Conservation (phyloP, 2,329 filamentous ascomycete species). For the Harringtonia lauricola region DNA sequence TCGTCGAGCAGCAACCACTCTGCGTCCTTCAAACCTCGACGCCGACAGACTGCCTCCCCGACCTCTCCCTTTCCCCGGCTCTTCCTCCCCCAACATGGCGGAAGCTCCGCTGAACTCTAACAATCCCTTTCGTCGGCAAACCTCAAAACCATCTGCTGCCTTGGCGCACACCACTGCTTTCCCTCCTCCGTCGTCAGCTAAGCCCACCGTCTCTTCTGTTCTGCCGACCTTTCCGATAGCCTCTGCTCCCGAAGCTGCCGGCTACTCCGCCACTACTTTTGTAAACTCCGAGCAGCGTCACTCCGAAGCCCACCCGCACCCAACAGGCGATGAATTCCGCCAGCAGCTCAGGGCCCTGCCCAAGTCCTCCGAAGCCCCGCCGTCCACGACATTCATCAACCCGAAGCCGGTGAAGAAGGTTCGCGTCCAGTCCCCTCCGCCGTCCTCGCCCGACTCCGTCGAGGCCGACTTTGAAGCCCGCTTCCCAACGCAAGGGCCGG, state of each 20-base stretch:
- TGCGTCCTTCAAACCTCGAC: not conserved
- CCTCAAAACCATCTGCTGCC: constrained; percentile 7
- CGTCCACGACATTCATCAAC: constrained; percentile 24
- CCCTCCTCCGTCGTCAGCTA: constrained; percentile 10
- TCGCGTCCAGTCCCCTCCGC: constrained; percentile 53
- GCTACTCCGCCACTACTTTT: constrained; percentile 3
- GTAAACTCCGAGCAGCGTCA: constrained; percentile 5
- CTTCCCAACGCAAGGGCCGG: constrained; percentile 18
- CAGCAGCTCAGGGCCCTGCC: constrained; percentile 18
- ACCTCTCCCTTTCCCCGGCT: not conserved
- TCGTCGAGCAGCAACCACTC: not conserved
- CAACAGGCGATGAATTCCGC: constrained; percentile 19
- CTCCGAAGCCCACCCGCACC: constrained; percentile 11
- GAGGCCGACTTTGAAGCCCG: constrained; percentile 19
- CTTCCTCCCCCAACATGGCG: constrained; percentile 19
- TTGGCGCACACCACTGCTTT: not conserved
- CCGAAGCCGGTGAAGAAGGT: constrained; percentile 55
- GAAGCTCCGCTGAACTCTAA: constrained; percentile 28
- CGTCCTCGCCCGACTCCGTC: constrained; percentile 44
- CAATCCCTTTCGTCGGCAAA: constrained; percentile 42
- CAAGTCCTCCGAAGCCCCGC: constrained; percentile 21
- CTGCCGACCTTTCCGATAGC: not conserved
- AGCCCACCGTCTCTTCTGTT: not conserved
- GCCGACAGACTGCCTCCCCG: not conserved
- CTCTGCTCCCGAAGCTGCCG: constrained; percentile 3